Percentiles rank a stretch among this genome's conserved stretches.
phyloP scores from a whole-genome alignment of 208 protist genomes.

The Acanthamoeba triangularis region DNA sequence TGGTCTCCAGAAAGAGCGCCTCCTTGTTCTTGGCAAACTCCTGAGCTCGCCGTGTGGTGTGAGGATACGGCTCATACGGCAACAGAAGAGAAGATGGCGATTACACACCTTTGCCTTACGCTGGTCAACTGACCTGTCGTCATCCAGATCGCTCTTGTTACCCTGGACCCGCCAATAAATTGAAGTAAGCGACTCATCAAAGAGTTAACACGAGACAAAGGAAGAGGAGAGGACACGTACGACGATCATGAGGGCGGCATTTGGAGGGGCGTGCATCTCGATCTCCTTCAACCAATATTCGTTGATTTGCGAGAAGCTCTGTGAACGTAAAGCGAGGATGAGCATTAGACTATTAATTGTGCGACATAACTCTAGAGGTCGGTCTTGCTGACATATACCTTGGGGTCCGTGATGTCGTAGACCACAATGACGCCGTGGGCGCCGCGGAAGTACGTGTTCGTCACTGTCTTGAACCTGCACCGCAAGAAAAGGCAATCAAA shows the following conservation, averaged over 20 bases:
- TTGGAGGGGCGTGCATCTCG: slow-evolving; percentile 47
- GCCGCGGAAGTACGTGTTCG: slow-evolving; percentile 59
- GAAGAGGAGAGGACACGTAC: background rate
- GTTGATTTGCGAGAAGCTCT: slow-evolving; percentile 52
- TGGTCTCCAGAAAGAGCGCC: slow-evolving; percentile 70
- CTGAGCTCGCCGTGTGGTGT: background rate
- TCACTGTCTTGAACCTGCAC: slow-evolving; percentile 65
- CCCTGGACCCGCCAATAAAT: background rate
- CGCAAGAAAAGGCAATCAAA: background rate
- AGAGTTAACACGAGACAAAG: too few relatives aligned
- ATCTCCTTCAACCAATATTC: slow-evolving; percentile 65
- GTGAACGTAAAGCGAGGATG: background rate
- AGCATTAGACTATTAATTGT: too few relatives aligned
- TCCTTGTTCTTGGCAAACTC: slow-evolving; percentile 65
- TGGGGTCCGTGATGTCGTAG: slow-evolving; percentile 62
- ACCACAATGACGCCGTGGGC: slow-evolving; percentile 51
- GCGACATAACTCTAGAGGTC: too few relatives aligned
- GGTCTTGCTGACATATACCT: background rate
- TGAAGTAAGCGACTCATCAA: background rate
- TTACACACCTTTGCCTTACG: background rate
- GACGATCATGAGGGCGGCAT: slow-evolving; percentile 65
- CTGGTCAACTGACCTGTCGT: slow-evolving; percentile 27
- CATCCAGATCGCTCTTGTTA: slow-evolving; percentile 31
- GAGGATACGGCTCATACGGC: background rate
- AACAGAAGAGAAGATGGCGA: background rate